These are phyloP conservation scores for Thelonectria blattea DNA, from an alignment of 2,329 filamentous ascomycete species.

Conservation along the genomic window DNA sequence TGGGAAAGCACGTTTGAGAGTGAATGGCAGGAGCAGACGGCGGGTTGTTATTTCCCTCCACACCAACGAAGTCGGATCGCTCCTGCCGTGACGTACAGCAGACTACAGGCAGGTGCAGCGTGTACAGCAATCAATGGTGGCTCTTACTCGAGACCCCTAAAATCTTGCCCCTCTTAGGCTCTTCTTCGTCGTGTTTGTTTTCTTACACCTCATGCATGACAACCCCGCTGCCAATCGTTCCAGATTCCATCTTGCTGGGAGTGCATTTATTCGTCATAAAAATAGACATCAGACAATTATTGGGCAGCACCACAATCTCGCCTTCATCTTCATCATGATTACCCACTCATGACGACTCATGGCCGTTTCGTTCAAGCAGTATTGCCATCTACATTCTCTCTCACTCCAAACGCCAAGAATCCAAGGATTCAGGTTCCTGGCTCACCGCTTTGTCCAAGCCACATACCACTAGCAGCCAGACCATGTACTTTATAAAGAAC, in stretches of 20 bases:
- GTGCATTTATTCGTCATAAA: not conserved
- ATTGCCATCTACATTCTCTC: not conserved
- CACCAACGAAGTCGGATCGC: not conserved
- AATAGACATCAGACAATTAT: not conserved
- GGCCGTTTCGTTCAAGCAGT: not conserved
- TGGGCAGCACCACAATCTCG: not conserved
- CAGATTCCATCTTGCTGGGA: not conserved
- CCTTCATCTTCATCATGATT: not conserved
- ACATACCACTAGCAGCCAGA: not conserved
- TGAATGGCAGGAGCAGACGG: not conserved
- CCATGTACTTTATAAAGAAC: not conserved
- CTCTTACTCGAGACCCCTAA: not conserved
- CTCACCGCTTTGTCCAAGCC: not conserved
- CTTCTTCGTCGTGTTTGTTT: not conserved
- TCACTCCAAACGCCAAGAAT: not conserved
- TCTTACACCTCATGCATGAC: not conserved
- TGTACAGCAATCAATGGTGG: conserved; percentile 1
- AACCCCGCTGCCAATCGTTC: not conserved
- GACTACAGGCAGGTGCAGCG: not conserved
- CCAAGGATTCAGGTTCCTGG: not conserved
- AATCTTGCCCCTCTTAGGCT: not conserved
- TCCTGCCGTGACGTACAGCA: not conserved
- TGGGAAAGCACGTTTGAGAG: not conserved
- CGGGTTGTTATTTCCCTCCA: conserved; percentile 10
- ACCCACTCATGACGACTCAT: not conserved